Evolutionary conservation across 73 alveolate species (phyloP).

Genomic region (Paramecium sonneborni): DNA sequence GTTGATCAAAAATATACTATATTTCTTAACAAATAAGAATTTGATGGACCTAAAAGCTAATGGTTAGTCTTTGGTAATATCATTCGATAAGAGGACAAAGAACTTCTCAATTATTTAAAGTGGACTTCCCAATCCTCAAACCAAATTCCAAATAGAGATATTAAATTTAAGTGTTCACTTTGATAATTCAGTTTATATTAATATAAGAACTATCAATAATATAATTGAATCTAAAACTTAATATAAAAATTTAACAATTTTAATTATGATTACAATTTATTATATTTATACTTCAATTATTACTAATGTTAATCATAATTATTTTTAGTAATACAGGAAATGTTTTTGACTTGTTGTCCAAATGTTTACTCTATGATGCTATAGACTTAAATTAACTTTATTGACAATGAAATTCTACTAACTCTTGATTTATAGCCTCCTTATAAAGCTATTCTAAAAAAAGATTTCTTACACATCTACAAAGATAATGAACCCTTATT

Average conservation of each 20-base stretch:
- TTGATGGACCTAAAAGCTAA: constrained; percentile 19
- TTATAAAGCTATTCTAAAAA: constrained; percentile 24
- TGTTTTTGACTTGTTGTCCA: neutral
- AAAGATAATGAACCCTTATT: neutral
- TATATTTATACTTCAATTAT: neutral
- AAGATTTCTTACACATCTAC: constrained; percentile 44
- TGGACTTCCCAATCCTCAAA: constrained; percentile 37
- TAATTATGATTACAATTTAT: neutral
- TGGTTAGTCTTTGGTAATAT: constrained; percentile 36
- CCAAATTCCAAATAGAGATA: neutral
- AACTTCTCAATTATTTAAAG: neutral
- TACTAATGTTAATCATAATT: neutral
- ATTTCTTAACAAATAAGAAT: neutral
- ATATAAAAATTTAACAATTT: neutral
- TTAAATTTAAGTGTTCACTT: neutral
- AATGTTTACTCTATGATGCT: constrained; percentile 13
- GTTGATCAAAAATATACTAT: neutral
- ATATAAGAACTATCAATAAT: too few relatives aligned
- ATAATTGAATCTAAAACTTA: neutral
- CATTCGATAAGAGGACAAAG: neutral
- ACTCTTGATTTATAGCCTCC: constrained; percentile 6
- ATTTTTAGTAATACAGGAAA: neutral
- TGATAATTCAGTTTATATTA: too few relatives aligned
- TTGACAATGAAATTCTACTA: neutral
- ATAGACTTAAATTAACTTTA: neutral